A percentile compares a stretch with the other conserved stretches of the same genome.
phyloP scores from a whole-genome alignment of 164 flowering plant species.

The Stephania japonica region DNA sequence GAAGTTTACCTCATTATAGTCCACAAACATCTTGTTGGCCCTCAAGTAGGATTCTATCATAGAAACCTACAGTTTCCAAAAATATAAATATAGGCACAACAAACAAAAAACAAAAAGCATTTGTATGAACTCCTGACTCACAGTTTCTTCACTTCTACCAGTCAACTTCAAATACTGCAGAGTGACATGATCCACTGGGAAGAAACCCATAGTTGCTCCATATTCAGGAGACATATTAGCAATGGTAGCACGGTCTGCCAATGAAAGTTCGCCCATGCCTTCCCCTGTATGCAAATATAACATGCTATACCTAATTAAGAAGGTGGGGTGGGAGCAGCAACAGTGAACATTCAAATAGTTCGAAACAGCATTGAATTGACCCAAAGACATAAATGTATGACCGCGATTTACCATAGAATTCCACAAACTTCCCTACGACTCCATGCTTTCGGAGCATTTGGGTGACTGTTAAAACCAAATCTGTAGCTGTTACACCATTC shows the following conservation, averaged over 20 bases:
- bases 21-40: slow-evolving; percentile 85
- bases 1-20: slow-evolving; percentile 58
- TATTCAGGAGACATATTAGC: slow-evolving; percentile 98
- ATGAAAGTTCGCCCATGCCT: slow-evolving; percentile 73
- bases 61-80: slow-evolving; percentile 40
- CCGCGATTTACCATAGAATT: slow-evolving; percentile 70
- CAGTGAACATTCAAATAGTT: background rate
- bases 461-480: slow-evolving; percentile 89
- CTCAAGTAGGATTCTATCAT: slow-evolving; percentile 85
- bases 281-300: slow-evolving; percentile 43
- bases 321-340: background rate
- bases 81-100: background rate
- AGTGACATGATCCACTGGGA: slow-evolving; percentile 93
- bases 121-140: slow-evolving; percentile 26
- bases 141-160: slow-evolving; percentile 92
- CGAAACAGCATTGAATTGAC: background rate
- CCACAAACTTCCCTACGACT: slow-evolving; percentile 94
- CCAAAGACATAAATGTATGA: background rate
- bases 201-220: slow-evolving; percentile 99
- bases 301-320: background rate
- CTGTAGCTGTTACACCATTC: slow-evolving; percentile 91
- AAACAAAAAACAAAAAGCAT: background rate
- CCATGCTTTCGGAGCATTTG: slow-evolving; percentile 95
- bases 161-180: slow-evolving; percentile 83
- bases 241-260: slow-evolving; percentile 94